Percentiles rank a stretch among this genome's conserved stretches.
Conservation (phyloP, 108 stramenopile species). For the Asterionellopsis glacialis region DNA sequence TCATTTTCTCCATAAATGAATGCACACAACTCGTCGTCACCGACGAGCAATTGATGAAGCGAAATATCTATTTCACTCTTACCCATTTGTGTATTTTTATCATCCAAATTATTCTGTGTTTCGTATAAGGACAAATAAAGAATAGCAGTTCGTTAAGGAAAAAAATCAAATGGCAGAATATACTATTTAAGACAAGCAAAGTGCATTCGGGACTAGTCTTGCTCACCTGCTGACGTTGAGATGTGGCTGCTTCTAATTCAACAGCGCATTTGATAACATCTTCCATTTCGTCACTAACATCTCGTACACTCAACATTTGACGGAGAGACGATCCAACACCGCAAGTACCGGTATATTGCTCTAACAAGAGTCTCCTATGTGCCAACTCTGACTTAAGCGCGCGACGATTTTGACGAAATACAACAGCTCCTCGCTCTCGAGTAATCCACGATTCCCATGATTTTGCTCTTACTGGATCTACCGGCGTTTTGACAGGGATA, state of each 20-base stretch:
- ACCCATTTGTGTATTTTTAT: neutral
- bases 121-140: too few species aligned
- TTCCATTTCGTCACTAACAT: constrained; percentile 61
- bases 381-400: constrained; percentile 47
- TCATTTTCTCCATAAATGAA: neutral
- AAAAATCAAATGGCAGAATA: too few species aligned
- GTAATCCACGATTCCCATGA: constrained; percentile 78
- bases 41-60: neutral
- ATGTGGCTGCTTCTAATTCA: constrained; percentile 81
- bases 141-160: too few species aligned
- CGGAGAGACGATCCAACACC: constrained; percentile 71
- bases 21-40: constrained; percentile 2
- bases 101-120: neutral
- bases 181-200: too few species aligned
- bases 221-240: constrained; percentile 39
- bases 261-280: constrained; percentile 78
- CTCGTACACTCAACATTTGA: constrained; percentile 78
- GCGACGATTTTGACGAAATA: constrained; percentile 70
- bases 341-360: constrained; percentile 50
- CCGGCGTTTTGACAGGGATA: constrained; percentile 52
- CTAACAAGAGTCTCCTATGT: constrained; percentile 44
- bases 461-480: constrained; percentile 74
- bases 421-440: constrained; percentile 65
- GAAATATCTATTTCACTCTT: neutral
- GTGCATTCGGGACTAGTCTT: too few species aligned